phyloP scores from a whole-genome alignment of 2,329 filamentous ascomycete genomes.

The Ampelomyces quisqualis region DNA sequence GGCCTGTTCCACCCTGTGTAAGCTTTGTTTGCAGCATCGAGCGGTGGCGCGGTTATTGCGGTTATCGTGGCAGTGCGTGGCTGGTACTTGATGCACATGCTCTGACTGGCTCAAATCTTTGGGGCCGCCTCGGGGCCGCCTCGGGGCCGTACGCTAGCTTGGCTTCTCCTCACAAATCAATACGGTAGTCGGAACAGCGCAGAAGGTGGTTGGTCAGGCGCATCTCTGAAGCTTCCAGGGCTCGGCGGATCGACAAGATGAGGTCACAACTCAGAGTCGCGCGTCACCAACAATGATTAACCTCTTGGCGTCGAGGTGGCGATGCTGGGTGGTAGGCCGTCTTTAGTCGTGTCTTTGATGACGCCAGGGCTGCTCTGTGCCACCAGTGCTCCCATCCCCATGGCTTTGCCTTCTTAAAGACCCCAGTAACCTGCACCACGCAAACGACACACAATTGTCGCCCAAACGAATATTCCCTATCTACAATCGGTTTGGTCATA shows the following conservation, averaged over 20 bases:
- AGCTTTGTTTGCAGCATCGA: too few species aligned
- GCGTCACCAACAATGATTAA: slow-evolving; percentile 14
- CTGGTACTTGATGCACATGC: too few species aligned
- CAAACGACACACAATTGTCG: slow-evolving; percentile 8
- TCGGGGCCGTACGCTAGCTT: too few species aligned
- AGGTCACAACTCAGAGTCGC: slow-evolving; percentile 11
- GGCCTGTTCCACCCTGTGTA: too few species aligned
- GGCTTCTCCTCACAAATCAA: neutral
- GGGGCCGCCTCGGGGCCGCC: too few species aligned
- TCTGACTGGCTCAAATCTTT: too few species aligned
- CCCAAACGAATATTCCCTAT: slow-evolving; percentile 1
- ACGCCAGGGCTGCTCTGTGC: slow-evolving; percentile 19
- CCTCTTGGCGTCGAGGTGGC: too few species aligned
- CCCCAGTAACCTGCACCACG: slow-evolving; percentile 2
- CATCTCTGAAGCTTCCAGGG: neutral
- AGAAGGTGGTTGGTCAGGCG: slow-evolving; percentile 1
- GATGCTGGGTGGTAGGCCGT: too few species aligned
- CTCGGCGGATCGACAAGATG: slow-evolving; percentile 10
- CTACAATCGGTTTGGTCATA: neutral
- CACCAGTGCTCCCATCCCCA: neutral
- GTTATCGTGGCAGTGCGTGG: too few species aligned
- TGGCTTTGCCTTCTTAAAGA: slow-evolving; percentile 1
- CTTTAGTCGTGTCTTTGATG: slow-evolving; percentile 8
- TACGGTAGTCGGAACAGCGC: slow-evolving; percentile 10
- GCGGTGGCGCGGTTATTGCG: too few species aligned